Base-by-base conservation (phyloP, 495 filamentous ascomycete species). In the Lasiosphaeria miniovina region DNA sequence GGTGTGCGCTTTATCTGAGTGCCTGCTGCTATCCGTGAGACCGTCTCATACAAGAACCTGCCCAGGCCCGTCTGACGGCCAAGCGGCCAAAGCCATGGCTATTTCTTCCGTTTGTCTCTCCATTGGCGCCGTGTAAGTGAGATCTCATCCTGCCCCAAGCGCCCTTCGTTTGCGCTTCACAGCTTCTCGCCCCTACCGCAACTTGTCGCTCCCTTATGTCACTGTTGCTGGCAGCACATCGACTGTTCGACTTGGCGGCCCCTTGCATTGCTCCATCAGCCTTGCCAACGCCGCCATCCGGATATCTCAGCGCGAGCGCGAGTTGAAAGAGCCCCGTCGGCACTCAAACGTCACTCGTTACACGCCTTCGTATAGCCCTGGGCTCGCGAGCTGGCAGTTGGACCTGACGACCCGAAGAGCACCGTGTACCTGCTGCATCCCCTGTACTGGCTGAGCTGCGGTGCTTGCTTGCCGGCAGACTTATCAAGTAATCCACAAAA, bases 1-100 rank as follows among this genome's bases (percentile, higher is more conserved):
- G 24, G 24, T 24, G 24, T 24, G 24, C 24, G 24, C 24, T 24
- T 24, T 24, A 24, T 24, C 2, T 24, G 24, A 24, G 24, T 24
- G 24, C 24, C 63, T 67, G 67, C 61, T 58, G 67, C 56, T 65
- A 68, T 49, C 65, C 67, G 65, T 49, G 55, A 67, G 54, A 57
- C 50, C 17, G 57, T 59, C 52, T 65, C 43, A 45, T 68, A 62
- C 59, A 64, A 65, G 63, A 61, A 35, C 32, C 50, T 55, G 24
- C 36, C 24, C 53, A 8, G 36, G 4, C 53, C 53, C 53, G 31
- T 45, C 53, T 15, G 53, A 55, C 40, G 7, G 40, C 53, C 36
- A 14, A 45, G 15, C 36, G 15, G 17, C 36, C 24, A 9, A 33
- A 35, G 36, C 14, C 12, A 9, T 55, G 53, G 17, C 34, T 24